Base-by-base conservation (phyloP, 306 rosid genomes). In the Cucurbita maxima region DNA sequence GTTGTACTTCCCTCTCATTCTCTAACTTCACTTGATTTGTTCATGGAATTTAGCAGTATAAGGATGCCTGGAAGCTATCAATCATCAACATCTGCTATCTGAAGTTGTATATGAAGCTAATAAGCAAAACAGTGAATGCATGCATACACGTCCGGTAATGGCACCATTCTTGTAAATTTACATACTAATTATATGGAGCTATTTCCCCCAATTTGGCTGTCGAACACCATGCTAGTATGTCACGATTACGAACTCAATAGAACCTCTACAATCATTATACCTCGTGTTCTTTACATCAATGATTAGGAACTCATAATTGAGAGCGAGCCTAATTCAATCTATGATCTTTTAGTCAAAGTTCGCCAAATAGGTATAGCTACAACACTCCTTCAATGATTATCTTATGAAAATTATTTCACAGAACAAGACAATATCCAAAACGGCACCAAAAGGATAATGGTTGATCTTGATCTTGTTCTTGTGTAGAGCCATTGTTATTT, bases 11-110 rank as follows among this genome's bases (percentile, higher is more conserved):
- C 80, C 14, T 86, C 98, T 4, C 81, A 55, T 79, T 94, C 98
- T 15, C 67, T 94, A 79, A 82, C 89, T 59, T 89, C 90, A 58
- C 77, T 86, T 81, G 98, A 94, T 80, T 77, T 94, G 61, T 75
- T 81, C 62, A 85, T 77, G 66, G 78, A 74, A 78, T 80, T 92
- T n/a, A 85, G 58, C 72, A 8, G 54, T 47, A 67, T 87, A 77
- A 62, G 72, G 79, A 86, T 85, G 70, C n/a, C 74, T n/a, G 84
- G 81, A 67, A 59, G 73, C 44, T 79, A 77, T 55, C 79, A 79
- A 69, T 44, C 70, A 52, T 67, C 87, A 11, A 58, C 75, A 44
- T 88, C 96, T 73, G 84, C 89, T 18, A 72, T 81, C 14, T 92
- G 74, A 86, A 58, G 2, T 53, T 19, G 51, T 8, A 22, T 14